Evolutionary conservation across 2,329 filamentous ascomycete genomes (phyloP), one percentile per base, ranked within the genome.

Genomic region (Cryphonectria japonica): DNA sequence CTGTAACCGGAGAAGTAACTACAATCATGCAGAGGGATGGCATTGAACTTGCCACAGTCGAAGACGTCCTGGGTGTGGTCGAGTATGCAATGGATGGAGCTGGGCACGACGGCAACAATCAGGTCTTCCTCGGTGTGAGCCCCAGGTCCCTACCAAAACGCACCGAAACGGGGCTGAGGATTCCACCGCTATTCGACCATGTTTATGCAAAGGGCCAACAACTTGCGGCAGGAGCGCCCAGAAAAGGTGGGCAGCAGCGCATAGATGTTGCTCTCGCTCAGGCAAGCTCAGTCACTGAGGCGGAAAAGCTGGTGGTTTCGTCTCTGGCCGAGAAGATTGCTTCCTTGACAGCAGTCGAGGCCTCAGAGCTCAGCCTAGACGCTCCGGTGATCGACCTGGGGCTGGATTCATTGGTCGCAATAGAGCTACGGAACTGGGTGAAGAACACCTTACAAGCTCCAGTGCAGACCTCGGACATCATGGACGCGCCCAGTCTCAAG

Each of bases 401-500:
- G 13, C 71, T 77, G 3, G 76, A 77, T 60, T 75, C 74, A 7
- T 70, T 77, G 14, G 74, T 76, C 7, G 66, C 72, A 2, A 75
- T 77, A n/a, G 76, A 77, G 69, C 50, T 74, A 41, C 76, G 71
- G 74, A 78, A 72, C 66, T 76, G 74, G 72, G 69, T 77, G 41
- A 67, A 71, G 5, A 68, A 71, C 37, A 75, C 75, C 7, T 77
- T 78, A 60, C 72, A 75, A 66, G 72, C 71, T 22, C 61, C 73
- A 1, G 50, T 78, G 8, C 78, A 80, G 67, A 77, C 78, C 4
- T 75, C 76, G 41, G 76, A 78, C 54, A 72, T 77, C 39, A 67
- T 71, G 26, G 74, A 73, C 43, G 73, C 75, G 29, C 68, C 70
- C 6, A 77, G 74, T 66, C 76, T 80, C 57, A 59, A 61, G 64